Base-by-base conservation (phyloP, 2,329 filamentous ascomycete species). In the Cryoendolithus antarcticus region DNA sequence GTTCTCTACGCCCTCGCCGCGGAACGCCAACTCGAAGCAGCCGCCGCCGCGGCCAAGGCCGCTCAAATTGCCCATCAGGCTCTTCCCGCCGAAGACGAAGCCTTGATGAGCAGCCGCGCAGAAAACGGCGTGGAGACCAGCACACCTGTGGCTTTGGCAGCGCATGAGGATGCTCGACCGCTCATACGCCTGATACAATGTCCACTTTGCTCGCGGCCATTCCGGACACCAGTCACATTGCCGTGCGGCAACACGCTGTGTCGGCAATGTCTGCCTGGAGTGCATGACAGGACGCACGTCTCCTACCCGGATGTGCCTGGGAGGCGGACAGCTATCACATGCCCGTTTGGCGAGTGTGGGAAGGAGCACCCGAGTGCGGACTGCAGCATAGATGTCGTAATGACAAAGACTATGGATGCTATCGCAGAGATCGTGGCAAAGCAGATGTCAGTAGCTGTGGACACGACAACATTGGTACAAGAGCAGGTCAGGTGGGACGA, bases 211-310 rank as follows among this genome's bases (percentile, higher is more conserved):
- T 82, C 78, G 3, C 66, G 65, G 33, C 78, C 80, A 1, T 65
- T 91, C 19, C 67, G 63, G 33, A 68, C 75, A 8, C 83, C 86
- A 4, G 70, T 86, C 41, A 82, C 82, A 0, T 65, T 94, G 4
- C 86, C 86, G 4, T 95, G 88, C 57, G 86, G 86, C 19, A 75
- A 80, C 53, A 79, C 79, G 9, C 60, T 93, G 9, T 95, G 88
- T 62, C 77, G 72, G 51, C 59, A 60, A 35, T 95, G 88, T 59
- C 62, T 93, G 2, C 86, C 86, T 1, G 62, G 73, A 33, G 62
- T 76, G 2, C 73, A 80, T 50, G 58, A 68, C n/a, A 74, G 85
- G 32, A 65, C 66, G 35, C 76, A 84, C 45, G 82, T 93, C 42
- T 81, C 84, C 2, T 93, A 89, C 57, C 85, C 85, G 1, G 76